Base-by-base conservation (phyloP, 2,329 filamentous ascomycete genomes). In the Cryphonectria nitschkei region DNA sequence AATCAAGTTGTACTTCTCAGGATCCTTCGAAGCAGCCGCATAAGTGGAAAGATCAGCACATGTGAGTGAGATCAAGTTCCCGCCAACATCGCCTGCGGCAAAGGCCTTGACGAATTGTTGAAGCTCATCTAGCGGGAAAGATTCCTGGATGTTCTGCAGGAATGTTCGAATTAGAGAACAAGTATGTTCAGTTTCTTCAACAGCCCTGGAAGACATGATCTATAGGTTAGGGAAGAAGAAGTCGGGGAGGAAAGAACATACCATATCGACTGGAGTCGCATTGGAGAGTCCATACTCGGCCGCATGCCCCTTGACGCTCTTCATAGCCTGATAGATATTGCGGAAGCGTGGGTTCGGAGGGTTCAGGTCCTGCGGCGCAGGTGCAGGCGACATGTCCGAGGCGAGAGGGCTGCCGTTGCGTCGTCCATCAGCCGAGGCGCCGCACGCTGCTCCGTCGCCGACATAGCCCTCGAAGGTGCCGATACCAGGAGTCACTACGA, bases 381-480 rank as follows among this genome's bases (percentile, higher is more conserved):
- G 75, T 2, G 69, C 68, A 26, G 74, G 73, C n/a, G 75, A 76
- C 52, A 75, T 68, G 26, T 76, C 75, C 0, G 73, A 75, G 0
- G 75, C 75, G 46, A 76, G 73, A 58, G 74, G 75, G 68, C 67
- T 70, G 3, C 71, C 71, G 39, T 39, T 72, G n/a, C 75, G 72
- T 6, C 75, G 75, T 16, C 75, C 75, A 61, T 76, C 75, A 32
- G 74, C 75, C 0, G 75, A 75, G 2, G 75, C 74, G 11, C 74
- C 75, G 68, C 68, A 75, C 13, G 29, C n/a, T 5, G 74, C 39
- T 1, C 75, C 74, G 14, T 75, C 74, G 39, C 75, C 75, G 0
- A 76, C 74, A 64, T 69, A 76, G 16, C 75, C 75, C 61, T 76
- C 75, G 43, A 75, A 76, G 1, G 75, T 76, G 52, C 74, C 75